These are phyloP conservation scores for Ascochyta pisi DNA, from an alignment of 2,329 filamentous ascomycete species.

Conservation along the genomic window DNA sequence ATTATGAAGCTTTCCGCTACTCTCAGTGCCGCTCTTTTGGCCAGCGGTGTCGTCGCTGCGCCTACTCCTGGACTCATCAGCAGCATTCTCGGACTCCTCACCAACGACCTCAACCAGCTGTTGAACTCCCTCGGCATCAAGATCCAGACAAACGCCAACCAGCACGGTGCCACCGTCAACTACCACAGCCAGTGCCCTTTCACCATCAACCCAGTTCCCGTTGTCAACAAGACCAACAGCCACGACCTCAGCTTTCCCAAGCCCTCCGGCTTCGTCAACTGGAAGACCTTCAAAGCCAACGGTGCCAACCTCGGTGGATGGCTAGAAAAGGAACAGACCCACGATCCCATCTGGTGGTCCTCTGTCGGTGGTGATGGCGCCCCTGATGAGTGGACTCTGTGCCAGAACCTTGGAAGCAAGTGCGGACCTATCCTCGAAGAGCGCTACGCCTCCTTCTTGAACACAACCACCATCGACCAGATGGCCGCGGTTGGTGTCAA, in stretches of 20 bases:
- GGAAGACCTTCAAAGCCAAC: slow-evolving; percentile 23
- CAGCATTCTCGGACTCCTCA: slow-evolving; percentile 9
- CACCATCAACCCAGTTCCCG: not conserved
- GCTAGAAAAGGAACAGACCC: slow-evolving; percentile 38
- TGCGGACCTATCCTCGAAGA: slow-evolving; percentile 38
- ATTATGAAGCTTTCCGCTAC: slow-evolving; percentile 4
- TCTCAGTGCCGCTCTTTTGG: slow-evolving; percentile 5
- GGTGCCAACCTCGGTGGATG: slow-evolving; percentile 41
- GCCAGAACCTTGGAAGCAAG: slow-evolving; percentile 32
- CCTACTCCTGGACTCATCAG: slow-evolving; percentile 13
- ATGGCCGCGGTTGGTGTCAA: slow-evolving; percentile 42
- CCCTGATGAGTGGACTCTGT: slow-evolving; percentile 47
- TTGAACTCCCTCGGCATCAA: slow-evolving; percentile 12
- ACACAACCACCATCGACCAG: slow-evolving; percentile 38
- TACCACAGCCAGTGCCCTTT: slow-evolving; percentile 11
- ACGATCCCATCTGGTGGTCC: slow-evolving; percentile 38
- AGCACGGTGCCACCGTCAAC: slow-evolving; percentile 1
- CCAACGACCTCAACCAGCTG: slow-evolving; percentile 10
- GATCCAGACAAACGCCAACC: not conserved
- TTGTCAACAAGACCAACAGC: not conserved
- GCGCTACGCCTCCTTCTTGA: slow-evolving; percentile 39
- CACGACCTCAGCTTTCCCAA: slow-evolving; percentile 10
- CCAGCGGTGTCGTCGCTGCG: slow-evolving; percentile 3
- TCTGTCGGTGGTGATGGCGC: slow-evolving; percentile 17
- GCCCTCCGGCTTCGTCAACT: slow-evolving; percentile 16